Percentiles rank a stretch among this genome's conserved stretches.
Evolutionary conservation across 73 alveolate genomes (phyloP).

Genomic region (Tetrahymena thermophila): DNA sequence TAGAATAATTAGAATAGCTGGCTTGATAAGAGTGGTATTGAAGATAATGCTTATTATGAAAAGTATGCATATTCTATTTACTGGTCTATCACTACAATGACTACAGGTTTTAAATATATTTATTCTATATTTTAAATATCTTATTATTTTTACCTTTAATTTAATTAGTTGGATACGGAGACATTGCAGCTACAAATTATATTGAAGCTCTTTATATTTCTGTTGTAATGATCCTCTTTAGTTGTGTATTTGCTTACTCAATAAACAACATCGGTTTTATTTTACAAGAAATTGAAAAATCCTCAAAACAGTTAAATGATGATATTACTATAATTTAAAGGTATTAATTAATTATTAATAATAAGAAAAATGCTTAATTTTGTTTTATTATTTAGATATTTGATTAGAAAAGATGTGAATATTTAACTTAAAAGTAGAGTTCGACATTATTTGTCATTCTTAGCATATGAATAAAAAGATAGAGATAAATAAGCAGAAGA

Average conservation of each 20-base stretch:
- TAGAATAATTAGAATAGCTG: neutral
- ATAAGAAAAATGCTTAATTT: neutral
- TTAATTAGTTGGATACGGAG: constrained; percentile 78
- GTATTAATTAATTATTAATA: neutral
- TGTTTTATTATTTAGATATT: neutral
- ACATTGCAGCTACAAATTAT: constrained; percentile 56
- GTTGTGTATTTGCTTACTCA: constrained; percentile 39
- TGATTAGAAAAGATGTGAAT: constrained; percentile 2
- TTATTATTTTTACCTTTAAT: too few relatives aligned
- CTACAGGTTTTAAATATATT: neutral
- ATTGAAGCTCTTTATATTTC: constrained; percentile 56
- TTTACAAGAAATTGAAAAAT: constrained; percentile 10
- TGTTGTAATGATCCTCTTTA: constrained; percentile 61
- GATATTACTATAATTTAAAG: neutral
- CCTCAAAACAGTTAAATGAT: neutral
- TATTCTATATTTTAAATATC: too few relatives aligned
- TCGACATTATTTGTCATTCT: neutral
- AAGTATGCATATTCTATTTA: neutral
- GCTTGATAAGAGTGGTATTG: neutral
- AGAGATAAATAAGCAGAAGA: neutral
- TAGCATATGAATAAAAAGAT: neutral
- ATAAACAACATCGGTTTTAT: constrained; percentile 33
- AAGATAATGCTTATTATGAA: neutral
- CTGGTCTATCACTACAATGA: neutral
- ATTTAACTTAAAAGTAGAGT: neutral